Base-by-base conservation (phyloP, 805 yeast species). In the Candida loeiensis region DNA sequence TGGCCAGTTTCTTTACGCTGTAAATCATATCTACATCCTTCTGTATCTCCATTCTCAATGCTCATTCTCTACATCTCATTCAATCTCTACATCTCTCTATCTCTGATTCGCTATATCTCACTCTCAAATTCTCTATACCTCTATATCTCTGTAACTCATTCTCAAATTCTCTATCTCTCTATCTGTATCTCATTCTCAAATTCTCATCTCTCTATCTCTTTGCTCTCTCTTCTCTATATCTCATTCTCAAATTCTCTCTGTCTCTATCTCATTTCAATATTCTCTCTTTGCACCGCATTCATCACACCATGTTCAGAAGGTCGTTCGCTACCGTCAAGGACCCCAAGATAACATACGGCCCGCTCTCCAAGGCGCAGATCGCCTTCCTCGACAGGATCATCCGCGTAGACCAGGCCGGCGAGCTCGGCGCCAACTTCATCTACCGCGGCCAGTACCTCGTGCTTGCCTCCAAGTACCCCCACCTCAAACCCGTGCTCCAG, bases 381-480 rank as follows among this genome's bases (percentile, higher is more conserved):
- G 90, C 90, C 0, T 85, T 73, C 47, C 66, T 85, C 17, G 88
- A 85, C 40, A 63, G 91, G 39, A 80, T 79, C 0, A 77, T 93
- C 28, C 73, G 99, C 37, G 99, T 93, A 6, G 97, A 93, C 58
- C 99, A 93, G 63, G 97, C 99, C 1, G 99, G 99, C 29, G 99
- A 93, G 59, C 74, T 93, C 9, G 99, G 97, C 2, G 99, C 99
- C 1, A 81, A 93, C 59, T 81, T 85, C 50, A 93, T 93, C 37
- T 93, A 93, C 60, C 80, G 82, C 44, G 99, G 98, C 6, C 99
- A 93, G 61, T 85, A 82, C 51, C 67, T 76, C 28, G 89, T 89
- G 2, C 67, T 93, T 37, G 77, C 85, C 9, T 73, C 71, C 39
- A 81, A 79, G 42, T 73, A 75, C 49, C 95, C 95, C 1, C 78